These are phyloP conservation scores for Pseudopyricularia javanii DNA, from an alignment of 2,329 filamentous ascomycete genomes.

Conservation along the genomic window DNA sequence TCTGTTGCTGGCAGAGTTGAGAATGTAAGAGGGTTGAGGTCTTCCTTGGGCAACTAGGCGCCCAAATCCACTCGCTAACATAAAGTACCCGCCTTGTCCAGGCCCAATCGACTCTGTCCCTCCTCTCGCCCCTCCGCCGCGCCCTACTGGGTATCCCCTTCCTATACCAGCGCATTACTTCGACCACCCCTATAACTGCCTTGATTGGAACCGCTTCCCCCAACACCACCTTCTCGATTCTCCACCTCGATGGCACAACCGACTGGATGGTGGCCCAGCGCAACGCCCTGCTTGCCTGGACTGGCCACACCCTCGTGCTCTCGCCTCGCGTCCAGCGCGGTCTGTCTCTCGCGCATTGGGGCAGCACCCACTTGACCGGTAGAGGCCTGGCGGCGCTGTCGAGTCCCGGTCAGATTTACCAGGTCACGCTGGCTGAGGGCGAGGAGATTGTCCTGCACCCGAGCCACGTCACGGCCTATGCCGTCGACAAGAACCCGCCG, in stretches of 20 bases:
- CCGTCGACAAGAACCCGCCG: slow-evolving; percentile 60
- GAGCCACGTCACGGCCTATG: slow-evolving; percentile 84
- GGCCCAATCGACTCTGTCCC: slow-evolving; percentile 79
- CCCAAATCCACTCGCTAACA: neutral
- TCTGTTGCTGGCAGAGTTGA: slow-evolving; percentile 82
- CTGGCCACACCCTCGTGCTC: slow-evolving; percentile 71
- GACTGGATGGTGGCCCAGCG: slow-evolving; percentile 92
- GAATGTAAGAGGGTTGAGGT: too few relatives aligned
- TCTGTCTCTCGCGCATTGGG: slow-evolving; percentile 79
- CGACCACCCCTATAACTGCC: slow-evolving; percentile 76
- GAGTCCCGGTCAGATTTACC: slow-evolving; percentile 81
- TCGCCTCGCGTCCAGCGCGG: slow-evolving; percentile 63
- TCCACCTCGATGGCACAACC: slow-evolving; percentile 83
- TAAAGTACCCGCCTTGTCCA: slow-evolving; percentile 19
- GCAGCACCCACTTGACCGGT: slow-evolving; percentile 77
- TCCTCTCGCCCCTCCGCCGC: slow-evolving; percentile 74
- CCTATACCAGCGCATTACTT: slow-evolving; percentile 83
- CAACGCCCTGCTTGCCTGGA: slow-evolving; percentile 89
- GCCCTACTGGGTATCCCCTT: slow-evolving; percentile 80
- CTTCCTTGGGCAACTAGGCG: too few relatives aligned
- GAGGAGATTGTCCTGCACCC: slow-evolving; percentile 91
- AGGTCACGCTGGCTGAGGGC: slow-evolving; percentile 65
- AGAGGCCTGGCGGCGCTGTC: slow-evolving; percentile 75
- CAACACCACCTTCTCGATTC: slow-evolving; percentile 72
- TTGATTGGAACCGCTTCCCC: slow-evolving; percentile 81